phyloP scores from a whole-genome alignment of 768 basidiomycete species.

The Antrodiella citrinella region DNA sequence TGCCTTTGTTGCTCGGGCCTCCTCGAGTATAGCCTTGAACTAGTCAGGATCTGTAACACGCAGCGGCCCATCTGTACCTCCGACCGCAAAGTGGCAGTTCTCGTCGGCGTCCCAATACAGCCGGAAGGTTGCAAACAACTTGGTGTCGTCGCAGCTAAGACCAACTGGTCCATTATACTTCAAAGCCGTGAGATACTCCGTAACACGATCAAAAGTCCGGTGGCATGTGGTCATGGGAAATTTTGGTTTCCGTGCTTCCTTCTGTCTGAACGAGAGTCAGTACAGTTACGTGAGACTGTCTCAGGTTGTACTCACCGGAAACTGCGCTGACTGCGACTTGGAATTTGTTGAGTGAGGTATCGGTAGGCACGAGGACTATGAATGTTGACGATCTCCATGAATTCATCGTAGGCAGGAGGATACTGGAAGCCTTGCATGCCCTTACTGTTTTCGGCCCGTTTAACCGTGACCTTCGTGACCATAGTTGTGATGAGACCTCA shows the following conservation, averaged over 20 bases:
- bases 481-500: background rate
- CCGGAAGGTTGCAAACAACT: slow-evolving; percentile 20
- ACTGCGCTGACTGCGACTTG: background rate
- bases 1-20: slow-evolving; percentile 11
- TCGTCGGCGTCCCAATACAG: slow-evolving; percentile 18
- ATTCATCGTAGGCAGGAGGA: background rate
- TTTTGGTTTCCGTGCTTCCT: background rate
- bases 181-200: background rate
- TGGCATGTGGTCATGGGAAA: background rate
- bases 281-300: background rate
- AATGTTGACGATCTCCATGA: background rate
- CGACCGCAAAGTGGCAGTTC: slow-evolving; percentile 20
- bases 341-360: background rate
- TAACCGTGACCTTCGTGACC: background rate
- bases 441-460: background rate
- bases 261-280: background rate
- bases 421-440: background rate
- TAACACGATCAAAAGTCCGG: background rate
- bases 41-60: slow-evolving; percentile 16
- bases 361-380: background rate
- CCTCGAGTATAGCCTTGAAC: slow-evolving; percentile 10
- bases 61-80: slow-evolving; percentile 16
- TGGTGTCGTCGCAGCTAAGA: slow-evolving; percentile 30
- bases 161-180: slow-evolving; percentile 20
- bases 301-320: background rate